Conservation (phyloP, 768 basidiomycete genomes). For the Mycena galericulata region DNA sequence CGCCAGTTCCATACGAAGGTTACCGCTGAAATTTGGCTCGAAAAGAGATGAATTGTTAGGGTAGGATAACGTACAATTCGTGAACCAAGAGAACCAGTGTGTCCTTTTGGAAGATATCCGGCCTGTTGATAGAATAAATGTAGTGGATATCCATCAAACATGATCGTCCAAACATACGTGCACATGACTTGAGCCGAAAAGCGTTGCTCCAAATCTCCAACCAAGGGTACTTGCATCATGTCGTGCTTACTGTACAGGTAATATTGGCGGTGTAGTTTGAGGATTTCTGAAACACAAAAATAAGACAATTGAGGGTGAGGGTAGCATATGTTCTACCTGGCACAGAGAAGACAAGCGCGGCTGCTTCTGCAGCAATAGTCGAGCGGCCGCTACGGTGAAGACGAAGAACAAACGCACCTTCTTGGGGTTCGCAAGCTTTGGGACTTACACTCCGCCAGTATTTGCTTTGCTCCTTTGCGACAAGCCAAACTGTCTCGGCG, state of each 20-base stretch:
- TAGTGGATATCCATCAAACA: background rate
- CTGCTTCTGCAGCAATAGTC: constrained; percentile 59
- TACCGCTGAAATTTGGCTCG: constrained; percentile 69
- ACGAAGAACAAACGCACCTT: constrained; percentile 60
- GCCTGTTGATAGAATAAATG: constrained; percentile 54
- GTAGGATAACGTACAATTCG: constrained; percentile 80
- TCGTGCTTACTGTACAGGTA: constrained; percentile 80
- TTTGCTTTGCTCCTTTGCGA: constrained; percentile 87
- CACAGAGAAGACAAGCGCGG: constrained; percentile 73
- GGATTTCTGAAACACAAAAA: constrained; percentile 65
- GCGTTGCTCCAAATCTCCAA: constrained; percentile 74
- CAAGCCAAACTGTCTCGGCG: constrained; percentile 91
- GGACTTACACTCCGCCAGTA: constrained; percentile 92
- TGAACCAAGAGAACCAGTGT: constrained; percentile 91
- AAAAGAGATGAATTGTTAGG: background rate
- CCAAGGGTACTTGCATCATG: constrained; percentile 86
- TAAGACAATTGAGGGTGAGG: constrained; percentile 11
- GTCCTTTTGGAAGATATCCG: constrained; percentile 80
- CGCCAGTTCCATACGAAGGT: constrained; percentile 86
- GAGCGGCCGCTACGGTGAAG: background rate
- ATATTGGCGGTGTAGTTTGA: constrained; percentile 91
- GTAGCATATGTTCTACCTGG: constrained; percentile 60
- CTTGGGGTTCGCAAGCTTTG: constrained; percentile 83
- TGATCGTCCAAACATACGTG: constrained; percentile 72
- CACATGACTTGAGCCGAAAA: constrained; percentile 90